These are phyloP conservation scores for Trichophyton schoenleinii DNA, from an alignment of 2,329 filamentous ascomycete species.

Conservation along the genomic window DNA sequence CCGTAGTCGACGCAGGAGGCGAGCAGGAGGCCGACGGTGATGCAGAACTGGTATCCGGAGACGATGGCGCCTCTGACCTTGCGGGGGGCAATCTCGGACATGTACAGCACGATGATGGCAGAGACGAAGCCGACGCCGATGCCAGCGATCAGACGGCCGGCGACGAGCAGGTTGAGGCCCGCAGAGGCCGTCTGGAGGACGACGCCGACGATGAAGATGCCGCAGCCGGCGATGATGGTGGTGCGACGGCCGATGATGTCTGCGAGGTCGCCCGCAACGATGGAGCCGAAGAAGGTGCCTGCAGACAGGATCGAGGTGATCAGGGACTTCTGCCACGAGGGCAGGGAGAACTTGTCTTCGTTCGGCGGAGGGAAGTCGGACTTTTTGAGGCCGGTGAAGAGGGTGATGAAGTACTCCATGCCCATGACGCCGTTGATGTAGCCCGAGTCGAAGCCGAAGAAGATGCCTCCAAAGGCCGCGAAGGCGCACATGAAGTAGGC, in stretches of 20 bases:
- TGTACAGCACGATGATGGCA: slow-evolving; percentile 71
- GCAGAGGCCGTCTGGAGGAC: slow-evolving; percentile 50
- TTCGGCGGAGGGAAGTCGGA: slow-evolving; percentile 15
- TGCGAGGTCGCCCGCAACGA: slow-evolving; percentile 65
- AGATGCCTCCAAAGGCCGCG: slow-evolving; percentile 48
- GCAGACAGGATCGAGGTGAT: slow-evolving; percentile 67
- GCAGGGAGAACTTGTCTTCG: slow-evolving; percentile 27
- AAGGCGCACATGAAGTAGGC: slow-evolving; percentile 51
- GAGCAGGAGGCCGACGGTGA: slow-evolving; percentile 65
- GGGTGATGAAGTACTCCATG: slow-evolving; percentile 36
- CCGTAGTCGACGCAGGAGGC: slow-evolving; percentile 63
- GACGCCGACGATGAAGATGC: slow-evolving; percentile 57
- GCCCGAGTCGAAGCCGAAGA: slow-evolving; percentile 49
- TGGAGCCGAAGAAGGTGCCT: slow-evolving; percentile 65
- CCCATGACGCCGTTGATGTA: slow-evolving; percentile 43
- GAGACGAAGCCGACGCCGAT: slow-evolving; percentile 71
- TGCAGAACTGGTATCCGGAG: slow-evolving; percentile 72
- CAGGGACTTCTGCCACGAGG: slow-evolving; percentile 43
- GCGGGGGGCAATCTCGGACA: slow-evolving; percentile 64
- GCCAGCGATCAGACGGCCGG: slow-evolving; percentile 63
- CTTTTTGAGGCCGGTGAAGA: slow-evolving; percentile 16
- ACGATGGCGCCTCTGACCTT: slow-evolving; percentile 69
- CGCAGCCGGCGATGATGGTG: slow-evolving; percentile 59
- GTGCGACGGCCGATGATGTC: slow-evolving; percentile 54
- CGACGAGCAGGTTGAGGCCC: slow-evolving; percentile 50